phyloP scores from a whole-genome alignment of 73 alveolate genomes.

The Vitrella brassicaformis region DNA sequence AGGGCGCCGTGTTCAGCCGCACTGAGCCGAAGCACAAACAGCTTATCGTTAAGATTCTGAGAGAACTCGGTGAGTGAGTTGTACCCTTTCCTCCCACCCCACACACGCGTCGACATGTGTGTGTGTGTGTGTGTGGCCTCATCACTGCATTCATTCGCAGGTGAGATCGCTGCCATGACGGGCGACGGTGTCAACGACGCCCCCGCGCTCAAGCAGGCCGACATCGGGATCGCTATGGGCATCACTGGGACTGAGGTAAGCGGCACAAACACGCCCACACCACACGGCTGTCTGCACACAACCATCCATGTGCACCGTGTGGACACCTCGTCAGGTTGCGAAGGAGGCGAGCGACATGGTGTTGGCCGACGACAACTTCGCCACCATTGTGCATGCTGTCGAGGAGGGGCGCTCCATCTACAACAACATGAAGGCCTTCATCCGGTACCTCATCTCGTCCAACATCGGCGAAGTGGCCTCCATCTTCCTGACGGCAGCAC shows the following conservation, averaged over 20 bases:
- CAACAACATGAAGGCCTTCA: conserved; percentile 93
- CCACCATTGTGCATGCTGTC: conserved; percentile 94
- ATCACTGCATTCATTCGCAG: not conserved
- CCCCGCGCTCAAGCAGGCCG: conserved; percentile 96
- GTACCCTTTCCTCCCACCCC: no score
- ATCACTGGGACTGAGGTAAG: conserved; percentile 99
- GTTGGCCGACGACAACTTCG: conserved; percentile 94
- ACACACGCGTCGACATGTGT: no score
- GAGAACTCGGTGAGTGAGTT: conserved; percentile 13
- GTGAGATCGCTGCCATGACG: conserved; percentile 86
- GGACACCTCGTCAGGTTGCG: no score
- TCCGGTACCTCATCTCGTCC: conserved; percentile 90
- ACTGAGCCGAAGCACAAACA: conserved; percentile 81
- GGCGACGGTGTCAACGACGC: conserved; percentile 99
- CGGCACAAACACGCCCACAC: no score
- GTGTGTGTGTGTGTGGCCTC: no score
- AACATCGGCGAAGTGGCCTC: conserved; percentile 95
- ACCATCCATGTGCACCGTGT: no score
- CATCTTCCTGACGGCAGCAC: conserved; percentile 91
- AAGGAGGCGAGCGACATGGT: conserved; percentile 95
- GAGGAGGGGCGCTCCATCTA: conserved; percentile 97
- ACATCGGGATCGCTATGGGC: conserved; percentile 96
- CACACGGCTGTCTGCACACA: no score
- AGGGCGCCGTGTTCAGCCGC: conserved; percentile 68
- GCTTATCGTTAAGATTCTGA: conserved; percentile 8